Evolutionary conservation across 2,329 filamentous ascomycete genomes (phyloP).

Genomic region (Paracoccidioides lutzii): DNA sequence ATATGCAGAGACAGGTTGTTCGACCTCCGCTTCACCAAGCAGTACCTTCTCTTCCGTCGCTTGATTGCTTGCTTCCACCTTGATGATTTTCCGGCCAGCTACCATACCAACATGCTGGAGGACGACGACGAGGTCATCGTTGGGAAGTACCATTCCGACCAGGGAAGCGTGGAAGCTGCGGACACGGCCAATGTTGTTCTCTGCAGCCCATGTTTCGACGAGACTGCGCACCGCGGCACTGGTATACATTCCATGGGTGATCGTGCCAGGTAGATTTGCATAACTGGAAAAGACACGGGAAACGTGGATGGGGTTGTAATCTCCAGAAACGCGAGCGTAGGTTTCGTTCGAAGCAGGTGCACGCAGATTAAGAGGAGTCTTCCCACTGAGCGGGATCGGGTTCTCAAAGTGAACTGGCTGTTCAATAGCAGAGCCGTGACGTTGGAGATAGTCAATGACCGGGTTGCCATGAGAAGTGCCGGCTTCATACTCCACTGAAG

Average conservation of each 20-base stretch:
- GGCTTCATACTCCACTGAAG: slow-evolving; percentile 90
- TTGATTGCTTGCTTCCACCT: slow-evolving; percentile 90
- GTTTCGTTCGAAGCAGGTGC: slow-evolving; percentile 95
- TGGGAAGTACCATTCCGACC: slow-evolving; percentile 97
- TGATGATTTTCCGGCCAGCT: slow-evolving; percentile 96
- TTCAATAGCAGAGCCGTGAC: slow-evolving; percentile 82
- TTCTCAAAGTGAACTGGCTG: slow-evolving; percentile 97
- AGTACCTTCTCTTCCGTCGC: slow-evolving; percentile 95
- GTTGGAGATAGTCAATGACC: slow-evolving; percentile 88
- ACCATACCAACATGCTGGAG: slow-evolving; percentile 97
- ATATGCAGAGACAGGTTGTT: slow-evolving; percentile 92
- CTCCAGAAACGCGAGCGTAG: slow-evolving; percentile 91
- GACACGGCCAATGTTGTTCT: slow-evolving; percentile 95
- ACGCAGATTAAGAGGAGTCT: slow-evolving; percentile 73
- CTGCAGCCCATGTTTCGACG: slow-evolving; percentile 96
- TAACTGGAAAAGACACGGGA: slow-evolving; percentile 94
- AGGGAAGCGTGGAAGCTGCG: slow-evolving; percentile 93
- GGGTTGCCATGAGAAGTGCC: slow-evolving; percentile 89
- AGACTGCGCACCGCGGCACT: slow-evolving; percentile 91
- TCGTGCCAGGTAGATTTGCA: slow-evolving; percentile 88
- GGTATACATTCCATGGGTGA: slow-evolving; percentile 99
- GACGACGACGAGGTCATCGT: slow-evolving; percentile 89
- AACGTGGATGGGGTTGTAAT: slow-evolving; percentile 98
- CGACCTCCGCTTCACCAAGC: slow-evolving; percentile 88
- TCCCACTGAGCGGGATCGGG: slow-evolving; percentile 86